Conservation (phyloP, 345 rosid species). For the Gynandropsis gynandra region DNA sequence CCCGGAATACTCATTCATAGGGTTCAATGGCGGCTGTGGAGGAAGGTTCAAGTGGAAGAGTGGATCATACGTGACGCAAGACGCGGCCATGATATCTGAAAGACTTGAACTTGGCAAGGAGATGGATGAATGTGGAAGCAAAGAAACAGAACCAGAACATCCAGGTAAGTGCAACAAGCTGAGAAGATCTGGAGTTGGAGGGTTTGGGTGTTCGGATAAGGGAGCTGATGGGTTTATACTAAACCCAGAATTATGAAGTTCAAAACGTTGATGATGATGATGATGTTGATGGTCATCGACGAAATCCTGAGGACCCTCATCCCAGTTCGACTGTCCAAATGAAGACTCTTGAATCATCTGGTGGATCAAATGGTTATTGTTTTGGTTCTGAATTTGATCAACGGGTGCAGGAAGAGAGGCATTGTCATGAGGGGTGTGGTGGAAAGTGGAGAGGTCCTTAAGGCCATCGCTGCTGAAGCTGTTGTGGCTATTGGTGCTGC, state of each 20-base stretch:
- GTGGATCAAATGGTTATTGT: constrained; percentile 29
- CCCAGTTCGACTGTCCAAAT: constrained; percentile 32
- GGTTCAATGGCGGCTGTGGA: constrained; percentile 47
- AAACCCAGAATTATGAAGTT: constrained; percentile 27
- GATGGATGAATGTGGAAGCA: constrained; percentile 38
- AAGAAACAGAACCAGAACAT: constrained; percentile 21
- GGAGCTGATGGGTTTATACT: constrained; percentile 26
- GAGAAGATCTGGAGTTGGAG: constrained; percentile 54
- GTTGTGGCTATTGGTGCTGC: constrained; percentile 28
- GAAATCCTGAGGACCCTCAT: background rate
- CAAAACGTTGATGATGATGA: no score
- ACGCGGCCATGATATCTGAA: constrained; percentile 29
- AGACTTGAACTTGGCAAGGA: constrained; percentile 32
- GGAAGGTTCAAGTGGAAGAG: no score
- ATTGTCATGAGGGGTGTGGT: constrained; percentile 6
- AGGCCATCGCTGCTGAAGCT: constrained; percentile 27
- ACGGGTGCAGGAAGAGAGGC: constrained; percentile 18
- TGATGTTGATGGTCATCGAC: constrained; percentile 8
- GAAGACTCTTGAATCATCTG: constrained; percentile 31
- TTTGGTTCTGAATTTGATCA: constrained; percentile 17
- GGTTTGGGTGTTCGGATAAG: constrained; percentile 14
- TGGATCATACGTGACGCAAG: constrained; percentile 47
- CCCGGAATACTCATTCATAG: constrained; percentile 20
- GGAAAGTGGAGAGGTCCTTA: constrained; percentile 28
- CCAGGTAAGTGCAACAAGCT: constrained; percentile 51